phyloP scores from a whole-genome alignment of 202 grass and related monocot genomes.

The Carex sylvatica region DNA sequence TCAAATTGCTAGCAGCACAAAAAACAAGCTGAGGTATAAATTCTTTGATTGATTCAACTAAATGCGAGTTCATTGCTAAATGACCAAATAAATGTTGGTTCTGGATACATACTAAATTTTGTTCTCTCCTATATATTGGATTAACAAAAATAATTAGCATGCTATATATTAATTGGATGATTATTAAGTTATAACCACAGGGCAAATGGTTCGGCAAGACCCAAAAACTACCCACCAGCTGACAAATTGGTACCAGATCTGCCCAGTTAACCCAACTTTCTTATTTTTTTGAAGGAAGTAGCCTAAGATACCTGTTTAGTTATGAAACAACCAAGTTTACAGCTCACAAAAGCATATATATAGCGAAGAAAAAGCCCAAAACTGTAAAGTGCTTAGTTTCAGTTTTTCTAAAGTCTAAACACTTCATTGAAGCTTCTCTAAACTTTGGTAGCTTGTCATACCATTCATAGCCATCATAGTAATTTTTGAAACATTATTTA shows the following conservation, averaged over 20 bases:
- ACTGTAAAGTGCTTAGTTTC: neutral
- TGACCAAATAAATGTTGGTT: conserved; percentile 6
- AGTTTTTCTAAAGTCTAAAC: neutral
- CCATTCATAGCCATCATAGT: neutral
- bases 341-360: neutral
- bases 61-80: neutral
- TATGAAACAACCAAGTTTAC: conserved; percentile 3
- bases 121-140: neutral
- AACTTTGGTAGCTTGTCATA: neutral
- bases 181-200: neutral
- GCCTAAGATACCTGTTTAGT: neutral
- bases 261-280: neutral
- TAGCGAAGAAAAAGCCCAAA: neutral
- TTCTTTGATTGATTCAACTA: neutral
- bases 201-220: neutral
- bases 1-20: neutral
- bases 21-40: neutral
- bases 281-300: neutral
- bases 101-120: neutral
- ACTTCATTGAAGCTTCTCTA: neutral
- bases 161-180: neutral
- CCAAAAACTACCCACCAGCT: neutral
- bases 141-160: neutral
- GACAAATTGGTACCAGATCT: neutral
- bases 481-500: neutral